Base-by-base conservation (phyloP, 2,329 filamentous ascomycete species). In the Dactylella cylindrospora region DNA sequence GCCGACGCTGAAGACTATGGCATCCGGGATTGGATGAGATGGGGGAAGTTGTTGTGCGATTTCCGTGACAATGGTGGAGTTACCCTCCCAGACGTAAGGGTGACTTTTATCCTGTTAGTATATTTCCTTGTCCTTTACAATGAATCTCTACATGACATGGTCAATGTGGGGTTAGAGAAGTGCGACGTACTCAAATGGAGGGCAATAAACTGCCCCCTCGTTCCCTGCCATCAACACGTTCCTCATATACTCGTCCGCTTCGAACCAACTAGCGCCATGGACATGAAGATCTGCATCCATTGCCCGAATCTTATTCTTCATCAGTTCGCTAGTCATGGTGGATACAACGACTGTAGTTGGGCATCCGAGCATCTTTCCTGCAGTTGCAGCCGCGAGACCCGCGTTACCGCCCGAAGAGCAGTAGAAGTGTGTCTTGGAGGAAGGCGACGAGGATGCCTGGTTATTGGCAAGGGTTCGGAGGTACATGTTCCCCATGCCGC, bases 371-470 rank as follows among this genome's bases (percentile, higher is more conserved):
- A 80, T 76, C 19, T 76, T 75, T 9, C 88, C 85, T 1, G 88
- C 85, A 40, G 82, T 84, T 12, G 88, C 86, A 68, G 86, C 88
- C 1, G 88, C 89, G 3, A 95, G 80, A 1, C 89, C 89, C 1
- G 89, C 89, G 70, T 95, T 95, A 54, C 89, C 89, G 57, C 87
- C 88, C 2, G 83, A 87, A 9, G 84, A 86, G 70, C 81, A 85
- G 75, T 88, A 93, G 78, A 93, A 91, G 75, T 87, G 86, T 13
- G 75, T 70, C 36, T 59, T 19, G 43, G 46, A 70, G 70, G 53
- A 75, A 74, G 70, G 71, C 72, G 50, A 67, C 53, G 66, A 73
- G 28, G 47, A 8, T n/a, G n/a, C n/a, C n/a, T n/a, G n/a, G n/a
- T n/a, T n/a, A n/a, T 71, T 53, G 71, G 70, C 22, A 52, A 74